Percentiles rank a stretch among this genome's conserved stretches.
Conservation (phyloP, 192 early-diverging fungal genomes). For the Backusella psychrophila region DNA sequence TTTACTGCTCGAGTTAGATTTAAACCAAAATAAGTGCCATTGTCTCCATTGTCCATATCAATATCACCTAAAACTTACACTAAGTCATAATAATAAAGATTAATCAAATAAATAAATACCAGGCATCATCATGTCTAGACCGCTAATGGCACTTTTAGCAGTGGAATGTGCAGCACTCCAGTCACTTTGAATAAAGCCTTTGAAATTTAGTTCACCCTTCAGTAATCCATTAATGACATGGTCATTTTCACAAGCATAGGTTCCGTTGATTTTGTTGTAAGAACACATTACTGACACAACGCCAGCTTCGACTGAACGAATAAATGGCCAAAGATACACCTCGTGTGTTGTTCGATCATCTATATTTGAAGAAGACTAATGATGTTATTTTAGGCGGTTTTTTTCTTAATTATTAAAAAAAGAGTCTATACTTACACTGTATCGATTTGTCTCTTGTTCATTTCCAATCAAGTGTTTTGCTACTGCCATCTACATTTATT, state of each 20-base stretch:
- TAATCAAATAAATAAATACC: not conserved
- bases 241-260: conserved; percentile 52
- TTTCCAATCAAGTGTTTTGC: conserved; percentile 24
- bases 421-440: not conserved
- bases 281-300: conserved; percentile 59
- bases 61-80: conserved; percentile 23
- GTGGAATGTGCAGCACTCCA: conserved; percentile 49
- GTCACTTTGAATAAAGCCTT: conserved; percentile 42
- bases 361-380: conserved; percentile 35
- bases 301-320: conserved; percentile 49
- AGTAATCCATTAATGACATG: conserved; percentile 39
- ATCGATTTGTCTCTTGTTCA: conserved; percentile 24
- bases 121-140: conserved; percentile 64
- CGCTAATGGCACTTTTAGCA: conserved; percentile 20
- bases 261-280: conserved; percentile 56
- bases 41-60: not conserved
- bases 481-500: not conserved
- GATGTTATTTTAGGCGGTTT: not conserved
- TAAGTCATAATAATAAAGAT: not conserved
- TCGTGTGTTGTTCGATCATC: conserved; percentile 60
- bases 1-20: conserved; percentile 10
- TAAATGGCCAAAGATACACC: conserved; percentile 61
- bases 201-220: conserved; percentile 50
- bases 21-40: conserved; percentile 10
- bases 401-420: not conserved